Conservation (phyloP, 2,329 filamentous ascomycete species). For the Lasiodiplodia gonubiensis region DNA sequence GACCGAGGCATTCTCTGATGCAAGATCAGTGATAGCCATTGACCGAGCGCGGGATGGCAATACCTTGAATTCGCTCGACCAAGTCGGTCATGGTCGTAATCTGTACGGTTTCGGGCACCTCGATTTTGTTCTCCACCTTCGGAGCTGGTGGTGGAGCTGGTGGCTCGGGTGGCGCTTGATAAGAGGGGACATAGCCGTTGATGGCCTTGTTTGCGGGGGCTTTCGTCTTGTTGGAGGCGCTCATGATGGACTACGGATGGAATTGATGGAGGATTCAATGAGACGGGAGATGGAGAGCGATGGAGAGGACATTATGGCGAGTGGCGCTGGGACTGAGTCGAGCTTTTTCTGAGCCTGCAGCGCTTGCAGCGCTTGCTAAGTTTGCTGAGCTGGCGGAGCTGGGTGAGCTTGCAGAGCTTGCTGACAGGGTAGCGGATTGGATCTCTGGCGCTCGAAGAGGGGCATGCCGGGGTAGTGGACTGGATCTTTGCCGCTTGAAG, state of each 20-base stretch:
- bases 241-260: constrained; percentile 9
- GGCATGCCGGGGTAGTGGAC: background rate
- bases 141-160: constrained; percentile 15
- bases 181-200: constrained; percentile 22
- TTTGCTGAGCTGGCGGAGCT: background rate
- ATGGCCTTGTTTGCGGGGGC: background rate
- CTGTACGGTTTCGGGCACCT: constrained; percentile 15
- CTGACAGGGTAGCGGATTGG: constrained; percentile 5
- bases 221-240: constrained; percentile 12
- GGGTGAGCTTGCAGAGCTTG: background rate
- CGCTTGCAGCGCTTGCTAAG: no score
- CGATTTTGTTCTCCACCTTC: constrained; percentile 27
- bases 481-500: background rate
- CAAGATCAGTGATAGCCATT: background rate
- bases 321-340: background rate
- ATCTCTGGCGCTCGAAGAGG: background rate
- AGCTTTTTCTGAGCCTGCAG: background rate
- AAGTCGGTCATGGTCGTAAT: constrained; percentile 27
- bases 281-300: background rate
- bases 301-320: background rate
- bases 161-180: constrained; percentile 13
- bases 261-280: background rate
- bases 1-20: constrained; percentile 22
- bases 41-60: no score
- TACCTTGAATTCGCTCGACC: constrained; percentile 26